phyloP scores from a whole-genome alignment of 495 filamentous ascomycete species.

The Trypethelium eluteriae region DNA sequence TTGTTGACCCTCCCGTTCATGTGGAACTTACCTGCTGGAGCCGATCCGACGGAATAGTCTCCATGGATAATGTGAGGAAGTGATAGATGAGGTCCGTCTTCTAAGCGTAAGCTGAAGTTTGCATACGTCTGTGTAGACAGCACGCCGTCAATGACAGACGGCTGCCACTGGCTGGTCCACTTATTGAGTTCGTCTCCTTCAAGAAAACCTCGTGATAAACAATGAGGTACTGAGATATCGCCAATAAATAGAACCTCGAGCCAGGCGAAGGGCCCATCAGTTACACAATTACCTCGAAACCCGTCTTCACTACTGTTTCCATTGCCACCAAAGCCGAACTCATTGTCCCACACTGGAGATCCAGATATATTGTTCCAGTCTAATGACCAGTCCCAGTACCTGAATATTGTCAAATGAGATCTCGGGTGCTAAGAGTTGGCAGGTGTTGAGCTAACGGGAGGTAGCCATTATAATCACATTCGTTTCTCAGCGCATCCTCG shows the following conservation, averaged over 20 bases:
- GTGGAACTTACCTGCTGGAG: slow-evolving; percentile 12
- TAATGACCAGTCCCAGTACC: slow-evolving; percentile 20
- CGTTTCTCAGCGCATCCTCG: slow-evolving; percentile 37
- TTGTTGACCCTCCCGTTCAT: neutral
- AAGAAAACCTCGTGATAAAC: slow-evolving; percentile 20
- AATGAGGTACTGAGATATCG: slow-evolving; percentile 19
- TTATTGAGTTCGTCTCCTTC: slow-evolving; percentile 11
- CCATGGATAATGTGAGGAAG: slow-evolving; percentile 17
- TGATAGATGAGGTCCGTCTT: slow-evolving; percentile 14
- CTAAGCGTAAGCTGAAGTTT: slow-evolving; percentile 10
- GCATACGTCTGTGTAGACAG: slow-evolving; percentile 11
- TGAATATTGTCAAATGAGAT: neutral
- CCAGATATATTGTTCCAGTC: slow-evolving; percentile 14
- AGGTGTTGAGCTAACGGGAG: neutral
- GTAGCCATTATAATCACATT: neutral
- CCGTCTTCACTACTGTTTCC: neutral
- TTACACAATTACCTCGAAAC: slow-evolving; percentile 20
- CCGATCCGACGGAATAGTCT: slow-evolving; percentile 18
- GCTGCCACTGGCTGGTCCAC: slow-evolving; percentile 8
- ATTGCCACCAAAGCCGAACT: slow-evolving; percentile 17
- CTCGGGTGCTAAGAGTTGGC: too few species aligned
- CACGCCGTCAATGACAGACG: slow-evolving; percentile 15
- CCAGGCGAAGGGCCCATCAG: slow-evolving; percentile 24
- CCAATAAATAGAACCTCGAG: slow-evolving; percentile 20
- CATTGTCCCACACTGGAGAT: slow-evolving; percentile 11